Evolutionary conservation across 257 asterid species (phyloP).

Genomic region (Coffea canephora): DNA sequence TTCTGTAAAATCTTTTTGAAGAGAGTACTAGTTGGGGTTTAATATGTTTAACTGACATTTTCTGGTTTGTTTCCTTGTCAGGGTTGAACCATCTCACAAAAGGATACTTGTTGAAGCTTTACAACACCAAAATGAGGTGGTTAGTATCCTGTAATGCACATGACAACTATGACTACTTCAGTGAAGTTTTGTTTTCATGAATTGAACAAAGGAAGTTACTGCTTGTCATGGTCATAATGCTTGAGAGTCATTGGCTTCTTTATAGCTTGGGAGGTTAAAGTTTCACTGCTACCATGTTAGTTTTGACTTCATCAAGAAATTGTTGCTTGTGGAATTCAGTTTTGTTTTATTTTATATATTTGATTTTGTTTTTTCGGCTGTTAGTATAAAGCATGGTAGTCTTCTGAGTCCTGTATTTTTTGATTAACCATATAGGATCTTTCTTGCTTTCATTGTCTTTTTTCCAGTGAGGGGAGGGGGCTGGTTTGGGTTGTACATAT

Average conservation of each 20-base stretch:
- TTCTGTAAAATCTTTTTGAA: background rate
- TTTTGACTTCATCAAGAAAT: background rate
- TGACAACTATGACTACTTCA: background rate
- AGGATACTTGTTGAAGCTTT: slow-evolving; percentile 98
- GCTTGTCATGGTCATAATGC: background rate
- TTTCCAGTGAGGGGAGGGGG: too few species aligned
- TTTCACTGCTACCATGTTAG: background rate
- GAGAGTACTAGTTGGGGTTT: background rate
- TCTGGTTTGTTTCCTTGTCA: slow-evolving; percentile 28
- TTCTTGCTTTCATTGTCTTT: background rate
- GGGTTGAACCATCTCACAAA: slow-evolving; percentile 99
- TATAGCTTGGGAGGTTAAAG: background rate
- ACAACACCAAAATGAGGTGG: slow-evolving; percentile 97
- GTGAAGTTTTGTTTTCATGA: background rate
- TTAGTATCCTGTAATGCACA: slow-evolving; percentile 29
- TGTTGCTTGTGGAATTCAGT: background rate
- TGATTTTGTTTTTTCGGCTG: background rate
- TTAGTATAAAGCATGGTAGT: background rate
- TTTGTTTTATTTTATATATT: background rate
- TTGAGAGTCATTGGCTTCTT: background rate
- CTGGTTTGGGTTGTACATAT: background rate
- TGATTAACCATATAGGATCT: too few species aligned
- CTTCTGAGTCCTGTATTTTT: background rate
- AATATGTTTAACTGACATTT: background rate
- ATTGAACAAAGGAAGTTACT: slow-evolving; percentile 9